These are phyloP conservation scores for Monosporascus sp. DNA, from an alignment of 2,329 filamentous ascomycete species.

Conservation along the genomic window DNA sequence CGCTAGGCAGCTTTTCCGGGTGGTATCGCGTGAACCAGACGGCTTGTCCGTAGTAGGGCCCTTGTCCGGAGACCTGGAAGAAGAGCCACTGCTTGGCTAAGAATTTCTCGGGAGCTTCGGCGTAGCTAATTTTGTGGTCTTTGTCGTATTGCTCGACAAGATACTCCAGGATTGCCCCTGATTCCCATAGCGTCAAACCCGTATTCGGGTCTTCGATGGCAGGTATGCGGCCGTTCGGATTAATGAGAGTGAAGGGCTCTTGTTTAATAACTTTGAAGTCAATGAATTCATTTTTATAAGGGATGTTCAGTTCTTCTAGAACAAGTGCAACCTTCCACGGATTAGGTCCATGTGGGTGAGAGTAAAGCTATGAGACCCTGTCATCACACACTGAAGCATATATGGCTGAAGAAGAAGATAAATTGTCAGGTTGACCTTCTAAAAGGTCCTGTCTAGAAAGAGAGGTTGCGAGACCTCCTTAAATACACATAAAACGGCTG, in stretches of 20 bases:
- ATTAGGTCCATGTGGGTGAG: too few relatives aligned
- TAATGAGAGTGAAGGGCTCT: conserved; percentile 22
- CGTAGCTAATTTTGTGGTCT: conserved; percentile 13
- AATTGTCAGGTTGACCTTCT: too few relatives aligned
- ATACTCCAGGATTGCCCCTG: conserved; percentile 18
- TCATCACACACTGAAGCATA: too few relatives aligned
- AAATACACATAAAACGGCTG: too few relatives aligned
- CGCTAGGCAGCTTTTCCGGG: conserved; percentile 1
- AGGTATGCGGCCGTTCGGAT: conserved; percentile 31
- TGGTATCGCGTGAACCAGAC: conserved; percentile 1
- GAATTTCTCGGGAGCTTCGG: conserved; percentile 10
- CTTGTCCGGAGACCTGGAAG: conserved; percentile 7
- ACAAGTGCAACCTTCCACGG: conserved; percentile 1
- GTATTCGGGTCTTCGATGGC: conserved; percentile 28
- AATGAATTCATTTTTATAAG: conserved; percentile 24
- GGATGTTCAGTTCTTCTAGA: conserved; percentile 32
- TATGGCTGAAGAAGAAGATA: too few relatives aligned
- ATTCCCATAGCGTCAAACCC: conserved; percentile 23
- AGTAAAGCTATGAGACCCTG: too few relatives aligned
- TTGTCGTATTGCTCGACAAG: conserved; percentile 22
- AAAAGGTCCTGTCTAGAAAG: too few relatives aligned
- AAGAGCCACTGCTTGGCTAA: conserved; percentile 8
- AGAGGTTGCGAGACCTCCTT: too few relatives aligned
- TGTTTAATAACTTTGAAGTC: conserved; percentile 19
- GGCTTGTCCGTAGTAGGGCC: conserved; percentile 5